These are phyloP conservation scores for Cryptosporidium canis DNA, from an alignment of 169 alveolate species.

Conservation along the genomic window DNA sequence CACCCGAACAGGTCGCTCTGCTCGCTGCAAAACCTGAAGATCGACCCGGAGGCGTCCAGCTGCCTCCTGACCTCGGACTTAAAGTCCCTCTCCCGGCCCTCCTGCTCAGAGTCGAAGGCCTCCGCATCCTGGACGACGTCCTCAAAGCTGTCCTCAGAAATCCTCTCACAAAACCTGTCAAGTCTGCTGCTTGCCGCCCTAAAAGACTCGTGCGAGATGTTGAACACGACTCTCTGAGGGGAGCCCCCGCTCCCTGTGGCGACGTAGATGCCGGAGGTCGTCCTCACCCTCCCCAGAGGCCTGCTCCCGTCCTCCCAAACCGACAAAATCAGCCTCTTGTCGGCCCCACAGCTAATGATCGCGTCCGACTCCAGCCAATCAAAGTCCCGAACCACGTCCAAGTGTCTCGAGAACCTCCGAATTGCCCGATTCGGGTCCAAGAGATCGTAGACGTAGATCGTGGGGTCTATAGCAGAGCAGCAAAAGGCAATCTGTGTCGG, in stretches of 20 bases:
- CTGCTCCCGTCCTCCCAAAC: slow-evolving; percentile 21
- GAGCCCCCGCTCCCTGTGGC: neutral
- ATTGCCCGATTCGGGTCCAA: slow-evolving; percentile 41
- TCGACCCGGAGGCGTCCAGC: neutral
- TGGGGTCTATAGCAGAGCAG: slow-evolving; percentile 55
- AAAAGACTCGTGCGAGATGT: slow-evolving; percentile 23
- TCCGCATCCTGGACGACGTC: no score
- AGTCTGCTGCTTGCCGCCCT: no score
- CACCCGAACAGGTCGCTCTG: slow-evolving; percentile 8
- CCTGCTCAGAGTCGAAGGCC: no score
- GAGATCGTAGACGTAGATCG: slow-evolving; percentile 33
- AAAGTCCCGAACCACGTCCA: slow-evolving; percentile 66
- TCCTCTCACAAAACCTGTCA: no score
- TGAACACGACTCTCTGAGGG: slow-evolving; percentile 39
- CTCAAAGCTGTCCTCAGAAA: neutral
- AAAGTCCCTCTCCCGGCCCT: neutral
- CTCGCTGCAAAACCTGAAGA: slow-evolving; percentile 45
- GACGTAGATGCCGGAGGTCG: neutral
- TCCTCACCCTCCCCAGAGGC: neutral
- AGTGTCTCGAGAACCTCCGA: slow-evolving; percentile 34
- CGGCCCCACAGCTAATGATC: slow-evolving; percentile 42
- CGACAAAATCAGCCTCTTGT: slow-evolving; percentile 37
- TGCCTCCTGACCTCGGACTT: neutral
- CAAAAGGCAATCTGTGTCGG: slow-evolving; percentile 61
- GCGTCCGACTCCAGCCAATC: slow-evolving; percentile 71